Evolutionary conservation across 2,329 filamentous ascomycete species (phyloP), one percentile per base, ranked within the genome.

Genomic region (Fusarium foetens): DNA sequence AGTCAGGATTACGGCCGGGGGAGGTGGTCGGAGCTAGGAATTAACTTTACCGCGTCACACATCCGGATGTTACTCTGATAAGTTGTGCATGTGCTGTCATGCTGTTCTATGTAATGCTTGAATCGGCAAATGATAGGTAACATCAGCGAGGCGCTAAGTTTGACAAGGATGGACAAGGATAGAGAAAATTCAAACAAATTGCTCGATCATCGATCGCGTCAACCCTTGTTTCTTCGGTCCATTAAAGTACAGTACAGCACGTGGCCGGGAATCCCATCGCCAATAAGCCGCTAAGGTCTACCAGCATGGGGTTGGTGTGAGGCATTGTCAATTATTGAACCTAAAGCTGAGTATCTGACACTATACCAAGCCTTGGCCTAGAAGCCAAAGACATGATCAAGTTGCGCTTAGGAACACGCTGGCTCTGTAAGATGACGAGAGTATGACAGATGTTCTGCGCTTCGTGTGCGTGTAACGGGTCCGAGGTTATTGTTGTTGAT

Each of bases 361-460:
- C 33, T 36, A 43, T 52, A 23, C 25, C 27, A 21, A 23, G 27
- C 12, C 31, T 51, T 52, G 13, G 19, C 21, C 58, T 23, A 49
- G 21, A 49, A 51, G 48, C 48, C 29, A 59, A 48, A 57, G 21
- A 51, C 39, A 57, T 33, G 42, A 25, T 35, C 39, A 57, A 36
- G 45, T 51, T 42, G 35, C 31, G 48, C 58, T 36, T 65, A 52
- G 25, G 42, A 29, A 17, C 36, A 49, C 58, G 33, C 42, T 53
- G 43, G 27, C 38, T 62, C 59, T 66, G 70, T 63, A 49, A 53
- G 58, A 76, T 77, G 75, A 76, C 64, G 64, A 65, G 48, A 41
- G 58, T 69, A 72, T 77, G 73, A 77, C 73, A 66, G 53, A 39
- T 41, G 49, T 27, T 43, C 68, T 36, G 45, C 43, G 31, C 41